Conservation (phyloP, 2,329 filamentous ascomycete genomes). For the Boeremia lycopersici region DNA sequence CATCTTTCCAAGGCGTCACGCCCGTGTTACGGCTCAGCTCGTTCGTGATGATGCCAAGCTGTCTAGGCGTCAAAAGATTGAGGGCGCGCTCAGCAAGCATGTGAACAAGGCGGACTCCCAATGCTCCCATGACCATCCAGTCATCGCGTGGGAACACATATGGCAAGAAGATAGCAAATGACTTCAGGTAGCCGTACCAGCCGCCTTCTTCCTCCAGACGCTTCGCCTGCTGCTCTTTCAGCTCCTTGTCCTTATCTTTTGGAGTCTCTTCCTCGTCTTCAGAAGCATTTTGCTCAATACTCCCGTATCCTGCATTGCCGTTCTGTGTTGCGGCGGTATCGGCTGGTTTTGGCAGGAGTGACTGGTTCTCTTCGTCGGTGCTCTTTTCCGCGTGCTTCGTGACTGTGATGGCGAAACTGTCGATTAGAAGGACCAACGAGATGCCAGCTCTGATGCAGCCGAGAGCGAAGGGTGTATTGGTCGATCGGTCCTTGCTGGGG, state of each 20-base stretch:
- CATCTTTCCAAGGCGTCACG: slow-evolving; percentile 59
- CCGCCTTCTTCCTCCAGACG: slow-evolving; percentile 75
- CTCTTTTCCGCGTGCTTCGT: slow-evolving; percentile 40
- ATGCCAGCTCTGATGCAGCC: slow-evolving; percentile 28
- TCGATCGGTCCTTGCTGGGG: slow-evolving; percentile 19
- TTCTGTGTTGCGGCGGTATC: slow-evolving; percentile 47
- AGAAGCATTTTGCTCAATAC: slow-evolving; percentile 29
- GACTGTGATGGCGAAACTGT: slow-evolving; percentile 38
- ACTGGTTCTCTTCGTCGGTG: slow-evolving; percentile 63
- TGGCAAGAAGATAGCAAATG: slow-evolving; percentile 75
- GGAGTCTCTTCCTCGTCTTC: slow-evolving; percentile 55
- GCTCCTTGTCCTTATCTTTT: slow-evolving; percentile 58
- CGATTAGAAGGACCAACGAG: slow-evolving; percentile 34
- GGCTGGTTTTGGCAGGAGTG: slow-evolving; percentile 58
- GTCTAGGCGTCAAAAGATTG: slow-evolving; percentile 78
- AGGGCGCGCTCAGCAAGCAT: slow-evolving; percentile 73
- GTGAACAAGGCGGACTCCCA: slow-evolving; percentile 69
- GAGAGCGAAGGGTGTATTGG: slow-evolving; percentile 31
- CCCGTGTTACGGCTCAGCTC: slow-evolving; percentile 61
- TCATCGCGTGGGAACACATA: slow-evolving; percentile 78
- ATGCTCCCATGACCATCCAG: slow-evolving; percentile 68
- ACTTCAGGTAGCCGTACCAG: slow-evolving; percentile 77
- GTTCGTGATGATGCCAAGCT: slow-evolving; percentile 80
- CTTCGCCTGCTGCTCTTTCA: slow-evolving; percentile 61
- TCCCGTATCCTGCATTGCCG: slow-evolving; percentile 45